A percentile compares a stretch with the other conserved stretches of the same genome.
phyloP scores from a whole-genome alignment of 176 grass and related monocot genomes.

The Musa schizocarpa region DNA sequence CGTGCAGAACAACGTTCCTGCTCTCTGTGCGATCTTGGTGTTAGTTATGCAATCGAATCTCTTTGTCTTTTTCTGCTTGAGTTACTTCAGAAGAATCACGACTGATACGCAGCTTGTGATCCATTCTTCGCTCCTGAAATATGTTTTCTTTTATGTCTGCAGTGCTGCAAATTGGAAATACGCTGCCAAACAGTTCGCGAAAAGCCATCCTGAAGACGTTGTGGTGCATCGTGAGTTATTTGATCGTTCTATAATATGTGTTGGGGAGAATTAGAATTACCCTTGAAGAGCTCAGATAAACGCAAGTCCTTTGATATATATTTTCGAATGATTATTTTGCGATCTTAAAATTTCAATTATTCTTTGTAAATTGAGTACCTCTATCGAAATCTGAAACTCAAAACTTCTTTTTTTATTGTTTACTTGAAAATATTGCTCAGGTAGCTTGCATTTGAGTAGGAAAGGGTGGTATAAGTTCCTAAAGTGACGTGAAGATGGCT shows the following conservation, averaged over 20 bases:
- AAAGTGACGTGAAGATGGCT: no score
- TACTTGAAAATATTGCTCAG: no score
- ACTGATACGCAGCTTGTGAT: background rate
- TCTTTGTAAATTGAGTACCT: no score
- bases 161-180: conserved; percentile 78
- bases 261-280: background rate
- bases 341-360: background rate
- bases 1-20: background rate
- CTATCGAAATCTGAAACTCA: no score
- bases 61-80: background rate
- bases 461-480: no score
- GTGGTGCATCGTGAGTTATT: conserved; percentile 69
- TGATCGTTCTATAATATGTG: background rate
- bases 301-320: background rate
- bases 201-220: conserved; percentile 67
- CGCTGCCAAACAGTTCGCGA: conserved; percentile 76
- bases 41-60: background rate
- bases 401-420: no score
- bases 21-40: background rate
- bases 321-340: background rate
- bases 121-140: background rate
- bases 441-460: no score
- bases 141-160: conserved; percentile 17
- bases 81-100: background rate
- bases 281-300: background rate